Base-by-base conservation (phyloP, 2,329 filamentous ascomycete species). In the Cordyceps cicadae region DNA sequence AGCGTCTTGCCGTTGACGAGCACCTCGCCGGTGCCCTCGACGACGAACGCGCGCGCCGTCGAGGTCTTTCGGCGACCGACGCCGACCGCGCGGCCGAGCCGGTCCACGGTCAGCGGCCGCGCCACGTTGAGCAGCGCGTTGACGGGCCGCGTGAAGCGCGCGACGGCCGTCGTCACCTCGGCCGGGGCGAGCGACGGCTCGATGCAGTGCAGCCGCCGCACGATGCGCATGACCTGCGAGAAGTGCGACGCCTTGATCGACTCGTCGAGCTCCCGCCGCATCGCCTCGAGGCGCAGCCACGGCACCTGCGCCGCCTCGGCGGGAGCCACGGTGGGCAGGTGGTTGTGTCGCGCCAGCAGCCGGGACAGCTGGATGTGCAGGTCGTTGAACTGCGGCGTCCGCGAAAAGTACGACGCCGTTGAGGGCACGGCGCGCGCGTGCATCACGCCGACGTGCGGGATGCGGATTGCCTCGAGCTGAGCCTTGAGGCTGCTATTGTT, bases 381-480 rank as follows among this genome's bases (percentile, higher is more conserved):
- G 75, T 99, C 94, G 75, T 88, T 94, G 79, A 96, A 97, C 59
- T 82, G 80, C 1, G 92, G 89, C 63, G 87, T 87, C 57, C 88
- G 88, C 57, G 91, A 92, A 78, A 97, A 99, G 77, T 99, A 99
- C n/a, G 93, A 94, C 3, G 90, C 87, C 41, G 92, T 96, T 29
- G 82, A 81, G 21, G 94, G 94, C 41, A 97, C 78, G 24, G 95
- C 79, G 65, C 94, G 90, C 58, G 89, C 86, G 65, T 84, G 81
- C 29, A 68, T 65, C 32, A 75, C 65, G 49, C 69, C 69, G 12
- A 70, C 62, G n/a, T 73, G 70, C 0, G 73, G 70, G 0, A 70
- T 64, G 15, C 66, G 63, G 29, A 70, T 63, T 19, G 67, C 52
- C 32, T 73, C 66, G 15, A 65, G 54, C 15, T 64, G 54, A 26